Evolutionary conservation across 345 rosid species (phyloP), one percentile per base, ranked within the genome.

Genomic region (Eucalyptus tenuipes): DNA sequence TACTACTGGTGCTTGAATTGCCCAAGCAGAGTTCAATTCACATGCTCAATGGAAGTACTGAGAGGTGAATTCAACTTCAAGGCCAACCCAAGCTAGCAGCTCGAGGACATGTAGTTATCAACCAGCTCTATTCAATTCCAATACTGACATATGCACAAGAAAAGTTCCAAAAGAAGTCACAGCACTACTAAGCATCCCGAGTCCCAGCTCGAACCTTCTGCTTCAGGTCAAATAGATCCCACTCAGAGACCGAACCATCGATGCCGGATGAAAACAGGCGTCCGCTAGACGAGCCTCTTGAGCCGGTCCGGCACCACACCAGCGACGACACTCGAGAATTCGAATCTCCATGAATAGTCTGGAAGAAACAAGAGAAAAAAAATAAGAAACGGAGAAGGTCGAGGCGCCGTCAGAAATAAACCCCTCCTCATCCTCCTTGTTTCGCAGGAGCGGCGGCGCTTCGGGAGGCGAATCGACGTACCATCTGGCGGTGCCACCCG

Each of bases 401-500:
- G 86, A 49, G 75, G 87, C 61, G 84, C 90, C 71, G 88, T 88
- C 45, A 88, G 27, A 37, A 86, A 44, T 12, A 31, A n/a, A 40
- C 47, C 22, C 7, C 59, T 14, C 49, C 27, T 87, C 48, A 37
- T 87, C 48, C 29, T 87, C 48, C 40, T 22, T 31, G 14, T 29
- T 50, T 14, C 16, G 15, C 87, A 33, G 49, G 47, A 53, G 66
- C 64, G 16, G 50, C 33, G 10, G 18, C 8, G 47, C 57, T 55
- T 9, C 4, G 42, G 40, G 24, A 16, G 50, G 49, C 49, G 24
- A 80, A 40, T 11, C 48, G 31, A 71, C 33, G 87, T 92, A 97
- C 99, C 95, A 96, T 95, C 91, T 96, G 99, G 91, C 97, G 94
- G 97, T 97, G 99, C 99, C 99, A 97, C 86, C 99, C 98, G 75